phyloP scores from a whole-genome alignment of 306 rosid species.

The Parietaria judaica region DNA sequence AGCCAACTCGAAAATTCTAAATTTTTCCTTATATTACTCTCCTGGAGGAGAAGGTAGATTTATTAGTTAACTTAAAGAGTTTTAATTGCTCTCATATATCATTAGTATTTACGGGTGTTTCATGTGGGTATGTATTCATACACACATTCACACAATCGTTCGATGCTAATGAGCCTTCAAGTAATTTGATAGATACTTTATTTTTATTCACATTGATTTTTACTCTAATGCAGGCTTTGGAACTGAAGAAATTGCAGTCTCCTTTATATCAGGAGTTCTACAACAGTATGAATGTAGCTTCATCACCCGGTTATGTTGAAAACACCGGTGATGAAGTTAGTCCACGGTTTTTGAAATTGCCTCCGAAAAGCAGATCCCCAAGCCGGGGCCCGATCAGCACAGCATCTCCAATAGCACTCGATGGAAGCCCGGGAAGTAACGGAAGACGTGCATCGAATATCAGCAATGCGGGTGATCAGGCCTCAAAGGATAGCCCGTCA shows the following conservation, averaged over 20 bases:
- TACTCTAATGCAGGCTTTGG: slow-evolving; percentile 63
- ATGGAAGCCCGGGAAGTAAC: slow-evolving; percentile 81
- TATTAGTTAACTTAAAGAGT: too few species aligned
- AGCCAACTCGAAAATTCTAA: too few species aligned
- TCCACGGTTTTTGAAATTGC: slow-evolving; percentile 73
- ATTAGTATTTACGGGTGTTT: too few species aligned
- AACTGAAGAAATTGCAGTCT: slow-evolving; percentile 88
- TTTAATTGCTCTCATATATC: too few species aligned
- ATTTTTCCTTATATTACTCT: too few species aligned
- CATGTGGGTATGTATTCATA: too few species aligned
- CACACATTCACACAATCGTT: too few species aligned
- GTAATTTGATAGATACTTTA: too few species aligned
- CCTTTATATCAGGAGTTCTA: slow-evolving; percentile 88
- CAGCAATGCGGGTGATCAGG: slow-evolving; percentile 41
- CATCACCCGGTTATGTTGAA: slow-evolving; percentile 57
- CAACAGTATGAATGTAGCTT: slow-evolving; percentile 67
- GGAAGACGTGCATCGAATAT: slow-evolving; percentile 48
- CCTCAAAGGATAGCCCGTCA: slow-evolving; percentile 47
- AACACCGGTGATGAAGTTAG: slow-evolving; percentile 47
- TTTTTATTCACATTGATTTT: slow-evolving; percentile 10
- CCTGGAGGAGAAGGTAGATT: too few species aligned
- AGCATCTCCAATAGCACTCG: slow-evolving; percentile 47
- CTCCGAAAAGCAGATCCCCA: slow-evolving; percentile 96
- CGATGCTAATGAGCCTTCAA: too few species aligned
- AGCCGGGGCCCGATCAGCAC: slow-evolving; percentile 47